Base-by-base conservation (phyloP, 23 red algal species). In the Chondrus crispus region DNA sequence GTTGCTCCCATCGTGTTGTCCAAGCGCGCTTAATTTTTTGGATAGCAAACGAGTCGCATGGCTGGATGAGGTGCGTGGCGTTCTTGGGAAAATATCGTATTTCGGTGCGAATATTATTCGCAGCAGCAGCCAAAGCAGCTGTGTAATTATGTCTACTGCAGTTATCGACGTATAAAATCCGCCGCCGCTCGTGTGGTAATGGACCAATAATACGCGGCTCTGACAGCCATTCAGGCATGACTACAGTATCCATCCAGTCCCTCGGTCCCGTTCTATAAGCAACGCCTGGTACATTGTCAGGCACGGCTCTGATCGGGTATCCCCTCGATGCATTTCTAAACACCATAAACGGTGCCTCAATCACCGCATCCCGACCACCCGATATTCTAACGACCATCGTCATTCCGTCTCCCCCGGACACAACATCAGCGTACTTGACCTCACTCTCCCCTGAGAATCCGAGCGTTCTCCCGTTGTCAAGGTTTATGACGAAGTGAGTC, bases 401-500 rank as follows among this genome's bases (percentile, higher is more conserved):
- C 14, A 84, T 63, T 5, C 80, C 52, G 26, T 84, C 80, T 22
- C 46, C 7, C 45, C 39, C 28, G 6, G 76, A 81, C 3, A 38
- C 51, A 7, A 58, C 51, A 52, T 81, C 76, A 3, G 57, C 57
- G 35, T 84, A 84, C 14, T 40, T 3, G 32, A 84, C 80, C 46
- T 26, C 46, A 46, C 4, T 41, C 3, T 60, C 51, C 35, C 80
- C 52, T 5, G 46, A 13, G 26, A 84, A 32, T n/a, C 38, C 5
- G 14, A 84, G 36, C 3, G 28, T 85, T 32, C 41, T 85, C 18
- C 41, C 48, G 54, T 85, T 68, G n/a, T 85, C 81, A 51, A 63
- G 41, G 19, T 85, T 85, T 19, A 85, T 69, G 12, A 43, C 47
- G 12, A 85, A 85, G 55, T 63, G 38, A 5, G 81, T 85, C 41